Evolutionary conservation across 176 grass and related monocot species (phyloP).

Genomic region (Avena atlantica): DNA sequence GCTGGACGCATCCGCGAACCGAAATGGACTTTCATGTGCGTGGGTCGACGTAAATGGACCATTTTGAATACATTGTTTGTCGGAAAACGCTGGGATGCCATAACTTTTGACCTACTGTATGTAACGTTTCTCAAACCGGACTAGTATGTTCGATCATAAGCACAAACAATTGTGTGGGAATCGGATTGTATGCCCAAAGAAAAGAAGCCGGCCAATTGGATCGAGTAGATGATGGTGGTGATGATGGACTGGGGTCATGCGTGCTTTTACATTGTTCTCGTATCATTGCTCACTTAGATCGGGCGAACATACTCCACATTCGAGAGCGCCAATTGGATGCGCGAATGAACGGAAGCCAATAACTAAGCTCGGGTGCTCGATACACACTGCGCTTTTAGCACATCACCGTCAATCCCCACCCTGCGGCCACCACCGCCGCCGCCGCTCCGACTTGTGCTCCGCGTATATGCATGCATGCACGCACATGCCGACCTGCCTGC

Average conservation of each 20-base stretch:
- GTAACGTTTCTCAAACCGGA: not conserved
- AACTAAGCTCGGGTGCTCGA: not conserved
- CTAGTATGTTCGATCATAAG: not conserved
- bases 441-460: not conserved
- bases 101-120: not conserved
- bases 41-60: too few relatives aligned
- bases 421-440: not conserved
- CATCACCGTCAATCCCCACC: not conserved
- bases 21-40: too few relatives aligned
- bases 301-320: not conserved
- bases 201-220: not conserved
- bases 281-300: not conserved
- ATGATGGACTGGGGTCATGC: not conserved
- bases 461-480: not conserved
- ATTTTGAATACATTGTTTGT: too few relatives aligned
- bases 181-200: not conserved
- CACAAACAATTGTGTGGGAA: not conserved
- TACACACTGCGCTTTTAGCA: too few relatives aligned
- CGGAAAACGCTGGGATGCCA: too few relatives aligned
- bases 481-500: constrained; percentile 1
- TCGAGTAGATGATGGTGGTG: not conserved
- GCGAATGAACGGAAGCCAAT: not conserved
- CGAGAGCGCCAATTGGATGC: not conserved
- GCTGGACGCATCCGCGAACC: too few relatives aligned
- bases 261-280: not conserved